A percentile compares a stretch with the other conserved stretches of the same genome.
Conservation (phyloP, 805 yeast genomes). For the Candida corydali region DNA sequence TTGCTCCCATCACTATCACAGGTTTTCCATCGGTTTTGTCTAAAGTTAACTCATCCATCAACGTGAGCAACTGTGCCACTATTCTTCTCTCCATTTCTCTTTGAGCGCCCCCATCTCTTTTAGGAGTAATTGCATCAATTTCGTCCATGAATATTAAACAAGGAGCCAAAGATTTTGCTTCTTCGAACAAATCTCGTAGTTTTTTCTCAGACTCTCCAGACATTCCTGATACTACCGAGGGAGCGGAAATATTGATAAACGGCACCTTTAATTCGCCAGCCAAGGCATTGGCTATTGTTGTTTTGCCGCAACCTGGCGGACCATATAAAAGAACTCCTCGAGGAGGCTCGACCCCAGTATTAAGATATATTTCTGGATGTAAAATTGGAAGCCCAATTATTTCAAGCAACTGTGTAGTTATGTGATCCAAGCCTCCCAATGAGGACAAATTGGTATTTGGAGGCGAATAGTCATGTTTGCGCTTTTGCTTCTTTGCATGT, state of each 20-base stretch:
- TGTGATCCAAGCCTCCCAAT: conserved; percentile 84
- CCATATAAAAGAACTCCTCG: conserved; percentile 93
- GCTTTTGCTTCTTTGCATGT: conserved; percentile 23
- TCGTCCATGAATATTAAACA: conserved; percentile 92
- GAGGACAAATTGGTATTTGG: conserved; percentile 66
- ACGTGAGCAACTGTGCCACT: conserved; percentile 90
- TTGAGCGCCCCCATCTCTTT: conserved; percentile 91
- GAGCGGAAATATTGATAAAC: conserved; percentile 86
- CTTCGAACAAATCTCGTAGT: conserved; percentile 87
- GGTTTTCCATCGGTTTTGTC: conserved; percentile 92
- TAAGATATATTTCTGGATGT: conserved; percentile 85
- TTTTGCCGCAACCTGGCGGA: conserved; percentile 99
- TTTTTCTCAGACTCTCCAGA: conserved; percentile 98
- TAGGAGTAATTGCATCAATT: conserved; percentile 97
- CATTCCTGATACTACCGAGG: conserved; percentile 97
- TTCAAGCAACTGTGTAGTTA: conserved; percentile 85
- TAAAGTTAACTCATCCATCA: conserved; percentile 87
- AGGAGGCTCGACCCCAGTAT: conserved; percentile 94
- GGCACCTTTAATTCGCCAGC: conserved; percentile 96
- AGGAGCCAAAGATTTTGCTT: conserved; percentile 86
- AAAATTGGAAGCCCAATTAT: conserved; percentile 85
- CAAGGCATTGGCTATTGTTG: conserved; percentile 91
- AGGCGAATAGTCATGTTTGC: conserved; percentile 58
- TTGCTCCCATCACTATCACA: conserved; percentile 92
- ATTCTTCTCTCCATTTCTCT: conserved; percentile 97